phyloP scores from a whole-genome alignment of 768 basidiomycete genomes.

The Phylloporus scabripes region DNA sequence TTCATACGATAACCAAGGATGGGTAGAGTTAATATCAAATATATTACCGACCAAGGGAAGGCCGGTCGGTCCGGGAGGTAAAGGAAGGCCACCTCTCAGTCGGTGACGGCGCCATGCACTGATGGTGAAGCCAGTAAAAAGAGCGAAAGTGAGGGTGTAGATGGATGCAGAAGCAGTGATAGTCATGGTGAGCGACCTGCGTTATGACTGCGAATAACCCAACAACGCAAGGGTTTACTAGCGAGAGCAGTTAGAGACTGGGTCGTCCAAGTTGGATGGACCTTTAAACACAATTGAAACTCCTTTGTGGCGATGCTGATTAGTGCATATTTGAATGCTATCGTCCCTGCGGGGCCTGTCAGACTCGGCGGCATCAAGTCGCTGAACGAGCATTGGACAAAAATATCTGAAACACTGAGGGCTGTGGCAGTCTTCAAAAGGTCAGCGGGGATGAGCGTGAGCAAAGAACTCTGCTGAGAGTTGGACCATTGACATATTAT shows the following conservation, averaged over 20 bases:
- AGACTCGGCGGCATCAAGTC: too few species aligned
- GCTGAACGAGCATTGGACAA: too few species aligned
- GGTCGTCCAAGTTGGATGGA: neutral
- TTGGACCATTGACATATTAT: too few species aligned
- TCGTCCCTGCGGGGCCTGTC: too few species aligned
- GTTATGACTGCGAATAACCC: neutral
- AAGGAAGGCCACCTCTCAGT: conserved; percentile 21
- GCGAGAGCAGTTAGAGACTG: neutral
- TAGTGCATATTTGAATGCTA: too few species aligned
- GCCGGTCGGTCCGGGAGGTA: conserved; percentile 50
- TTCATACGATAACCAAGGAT: conserved; percentile 32
- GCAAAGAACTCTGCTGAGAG: too few species aligned
- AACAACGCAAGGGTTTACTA: neutral
- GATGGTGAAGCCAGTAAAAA: conserved; percentile 6
- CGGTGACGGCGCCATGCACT: conserved; percentile 12
- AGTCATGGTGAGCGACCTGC: neutral
- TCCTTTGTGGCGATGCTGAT: too few species aligned
- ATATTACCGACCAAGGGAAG: conserved; percentile 31
- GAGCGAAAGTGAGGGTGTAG: conserved; percentile 5
- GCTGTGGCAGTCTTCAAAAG: too few species aligned
- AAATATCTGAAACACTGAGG: too few species aligned
- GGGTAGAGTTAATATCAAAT: conserved; percentile 14
- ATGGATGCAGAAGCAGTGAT: conserved; percentile 1
- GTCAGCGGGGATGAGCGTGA: too few species aligned
- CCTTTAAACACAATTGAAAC: neutral